Percentiles rank a stretch among this genome's conserved stretches.
phyloP scores from a whole-genome alignment of 371 early-diverging fungal genomes.

The Zychaea mexicana region DNA sequence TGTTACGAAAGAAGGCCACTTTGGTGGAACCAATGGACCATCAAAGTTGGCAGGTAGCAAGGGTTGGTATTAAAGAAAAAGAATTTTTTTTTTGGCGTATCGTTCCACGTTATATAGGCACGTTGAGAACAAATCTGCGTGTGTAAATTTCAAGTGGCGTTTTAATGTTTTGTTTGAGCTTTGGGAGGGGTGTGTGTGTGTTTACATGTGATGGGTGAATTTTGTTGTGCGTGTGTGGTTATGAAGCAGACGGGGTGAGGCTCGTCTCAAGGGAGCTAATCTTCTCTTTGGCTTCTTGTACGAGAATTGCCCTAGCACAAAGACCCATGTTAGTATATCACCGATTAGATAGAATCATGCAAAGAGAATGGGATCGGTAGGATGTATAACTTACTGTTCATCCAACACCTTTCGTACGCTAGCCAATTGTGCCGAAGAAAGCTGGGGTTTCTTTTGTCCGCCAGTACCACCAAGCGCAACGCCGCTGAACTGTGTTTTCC shows the following conservation, averaged over 20 bases:
- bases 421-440: not conserved
- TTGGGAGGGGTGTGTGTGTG: not conserved
- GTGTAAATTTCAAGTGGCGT: not conserved
- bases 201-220: not conserved
- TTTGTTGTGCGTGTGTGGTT: not conserved
- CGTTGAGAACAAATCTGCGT: not conserved
- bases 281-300: slow-evolving; percentile 5
- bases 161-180: not conserved
- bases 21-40: slow-evolving; percentile 12
- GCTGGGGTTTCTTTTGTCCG: not conserved
- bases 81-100: not conserved
- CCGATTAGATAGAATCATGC: not conserved
- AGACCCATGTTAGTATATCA: too few species aligned
- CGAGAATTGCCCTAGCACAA: not conserved
- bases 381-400: not conserved
- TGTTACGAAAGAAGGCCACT: slow-evolving; percentile 23
- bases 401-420: not conserved
- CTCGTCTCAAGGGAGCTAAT: not conserved
- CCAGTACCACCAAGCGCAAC: not conserved
- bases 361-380: not conserved
- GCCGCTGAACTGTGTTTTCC: not conserved
- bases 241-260: not conserved
- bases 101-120: not conserved
- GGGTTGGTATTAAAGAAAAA: slow-evolving; percentile 18
- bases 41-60: slow-evolving; percentile 39